phyloP scores from a whole-genome alignment of 345 rosid species.

The Geranium brycei region DNA sequence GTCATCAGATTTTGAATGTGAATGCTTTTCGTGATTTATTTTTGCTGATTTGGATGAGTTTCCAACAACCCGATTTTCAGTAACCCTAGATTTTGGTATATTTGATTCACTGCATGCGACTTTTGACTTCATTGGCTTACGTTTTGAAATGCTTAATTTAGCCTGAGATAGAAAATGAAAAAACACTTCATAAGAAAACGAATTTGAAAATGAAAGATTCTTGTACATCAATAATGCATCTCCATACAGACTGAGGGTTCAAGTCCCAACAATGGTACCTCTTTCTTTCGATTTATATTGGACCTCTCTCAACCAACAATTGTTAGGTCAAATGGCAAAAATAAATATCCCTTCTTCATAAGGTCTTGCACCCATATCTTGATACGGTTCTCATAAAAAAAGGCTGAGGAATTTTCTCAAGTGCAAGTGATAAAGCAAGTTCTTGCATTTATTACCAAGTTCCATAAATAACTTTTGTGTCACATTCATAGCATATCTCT shows the following conservation, averaged over 20 bases:
- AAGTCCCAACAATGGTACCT: no score
- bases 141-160: conserved; percentile 16
- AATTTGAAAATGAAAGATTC: no score
- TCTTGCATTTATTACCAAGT: conserved; percentile 8
- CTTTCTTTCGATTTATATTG: no score
- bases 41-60: conserved; percentile 3
- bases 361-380: no score
- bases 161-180: conserved; percentile 13
- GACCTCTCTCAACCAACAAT: no score
- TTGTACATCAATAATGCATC: no score
- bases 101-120: conserved; percentile 7
- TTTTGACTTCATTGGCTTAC: conserved; percentile 4
- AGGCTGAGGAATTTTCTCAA: conserved; percentile 16
- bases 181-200: background rate
- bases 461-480: no score
- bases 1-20: background rate
- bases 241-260: no score
- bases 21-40: background rate
- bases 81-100: background rate
- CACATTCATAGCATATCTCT: no score
- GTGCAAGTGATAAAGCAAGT: conserved; percentile 16
- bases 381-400: background rate
- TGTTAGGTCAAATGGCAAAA: no score
- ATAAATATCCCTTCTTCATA: no score
- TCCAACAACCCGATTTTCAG: conserved; percentile 2